Conservation (phyloP, 2,329 filamentous ascomycete species). For the Epichloe sibirici region DNA sequence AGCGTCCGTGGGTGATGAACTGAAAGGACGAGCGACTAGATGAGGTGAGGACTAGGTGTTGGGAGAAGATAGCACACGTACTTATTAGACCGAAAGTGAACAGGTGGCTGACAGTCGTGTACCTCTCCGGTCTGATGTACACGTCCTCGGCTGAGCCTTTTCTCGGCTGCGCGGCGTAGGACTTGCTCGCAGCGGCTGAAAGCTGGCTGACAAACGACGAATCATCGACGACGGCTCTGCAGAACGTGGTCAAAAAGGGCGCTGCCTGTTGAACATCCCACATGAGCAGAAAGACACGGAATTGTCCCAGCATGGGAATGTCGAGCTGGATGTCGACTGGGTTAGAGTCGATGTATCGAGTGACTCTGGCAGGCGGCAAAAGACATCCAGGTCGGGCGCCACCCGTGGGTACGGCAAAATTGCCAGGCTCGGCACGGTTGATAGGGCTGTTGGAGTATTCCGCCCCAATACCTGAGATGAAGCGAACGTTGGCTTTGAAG, state of each 20-base stretch:
- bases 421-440: conserved; percentile 28
- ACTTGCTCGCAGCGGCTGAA: conserved; percentile 45
- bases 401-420: conserved; percentile 30
- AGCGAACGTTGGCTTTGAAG: conserved; percentile 58
- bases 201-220: conserved; percentile 47
- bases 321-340: conserved; percentile 68
- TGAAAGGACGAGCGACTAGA: background rate
- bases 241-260: conserved; percentile 49
- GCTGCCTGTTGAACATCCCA: conserved; percentile 44
- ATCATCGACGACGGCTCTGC: conserved; percentile 36
- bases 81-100: conserved; percentile 61
- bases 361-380: conserved; percentile 57
- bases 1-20: background rate
- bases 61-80: conserved; percentile 23
- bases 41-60: too few relatives aligned
- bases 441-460: conserved; percentile 42
- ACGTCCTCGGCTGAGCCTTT: conserved; percentile 47
- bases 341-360: conserved; percentile 65
- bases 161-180: conserved; percentile 48
- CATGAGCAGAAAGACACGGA: conserved; percentile 61
- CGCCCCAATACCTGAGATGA: conserved; percentile 61
- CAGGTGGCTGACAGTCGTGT: conserved; percentile 53
- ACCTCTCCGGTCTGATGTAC: conserved; percentile 55
- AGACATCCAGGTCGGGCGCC: conserved; percentile 41
- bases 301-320: conserved; percentile 66